Evolutionary conservation across 768 basidiomycete genomes (phyloP), one percentile per base, ranked within the genome.

Genomic region (Pholiota microspora): DNA sequence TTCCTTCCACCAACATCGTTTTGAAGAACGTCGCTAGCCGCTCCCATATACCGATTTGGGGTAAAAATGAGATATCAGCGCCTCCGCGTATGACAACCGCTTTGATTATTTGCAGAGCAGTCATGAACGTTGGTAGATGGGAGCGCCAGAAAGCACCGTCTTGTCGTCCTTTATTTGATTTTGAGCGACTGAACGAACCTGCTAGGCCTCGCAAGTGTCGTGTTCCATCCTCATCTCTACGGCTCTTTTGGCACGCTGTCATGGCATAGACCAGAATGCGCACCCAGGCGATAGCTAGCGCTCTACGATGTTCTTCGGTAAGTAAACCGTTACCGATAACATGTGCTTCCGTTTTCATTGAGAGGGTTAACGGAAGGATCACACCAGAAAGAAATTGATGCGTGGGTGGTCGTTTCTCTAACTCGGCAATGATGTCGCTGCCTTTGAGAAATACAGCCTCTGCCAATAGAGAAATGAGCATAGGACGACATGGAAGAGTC

Each of bases 91-190:
- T 69, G 13, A 88, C 59, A 59, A 90, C 78, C 27, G 82, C 70
- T 62, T 91, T 91, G 59, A 91, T 68, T 13, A 86, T 74, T 65
- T 90, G 89, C 23, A 91, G 62, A 0, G 82, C 80, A 0, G 82
- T 71, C 46, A 82, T 71, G 45, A 77, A 73, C 3, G 72, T 69
- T 24, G 78, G 71, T 36, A 79, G 62, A 21, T 75, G 71, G 31
- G 70, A 65, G 25, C 61, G 59, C 58, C 59, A 68, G 27, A 64
- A 64, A n/a, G 62, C 49, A 16, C 54, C 59, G 23, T 65, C 65
- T 32, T 59, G 58, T 4, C 56, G 49, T 24, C 54, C 57, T 51
- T 59, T 58, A 9, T 51, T 57, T 7, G 80, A 78, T 59, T 79
- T 81, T 1, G 78, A 73, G 10, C 79, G 75, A 27, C n/a, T 51